phyloP scores from a whole-genome alignment of 176 grass and related monocot genomes.

The Miscanthus lutarioriparius region DNA sequence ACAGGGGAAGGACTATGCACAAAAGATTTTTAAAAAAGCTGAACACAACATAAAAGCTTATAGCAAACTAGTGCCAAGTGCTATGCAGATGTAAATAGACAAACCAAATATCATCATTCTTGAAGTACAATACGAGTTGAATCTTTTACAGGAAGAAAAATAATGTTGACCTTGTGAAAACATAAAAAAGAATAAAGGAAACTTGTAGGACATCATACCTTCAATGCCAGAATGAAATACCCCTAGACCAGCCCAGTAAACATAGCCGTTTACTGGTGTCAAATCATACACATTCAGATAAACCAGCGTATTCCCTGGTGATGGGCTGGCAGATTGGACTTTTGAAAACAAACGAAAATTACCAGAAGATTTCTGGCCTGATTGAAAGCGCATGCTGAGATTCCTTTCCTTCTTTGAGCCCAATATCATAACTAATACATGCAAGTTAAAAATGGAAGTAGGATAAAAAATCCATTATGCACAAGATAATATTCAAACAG shows the following conservation, averaged over 20 bases:
- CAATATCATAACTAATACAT: slow-evolving; percentile 13
- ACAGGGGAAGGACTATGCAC: neutral
- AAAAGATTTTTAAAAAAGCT: neutral
- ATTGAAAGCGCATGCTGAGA: slow-evolving; percentile 30
- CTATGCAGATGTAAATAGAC: neutral
- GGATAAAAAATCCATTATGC: neutral
- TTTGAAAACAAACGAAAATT: slow-evolving; percentile 63
- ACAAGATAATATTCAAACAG: neutral
- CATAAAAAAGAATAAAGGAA: neutral
- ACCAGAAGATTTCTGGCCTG: slow-evolving; percentile 43
- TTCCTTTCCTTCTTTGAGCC: slow-evolving; percentile 33
- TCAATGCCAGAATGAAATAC: slow-evolving; percentile 81
- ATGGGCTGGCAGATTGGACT: slow-evolving; percentile 43
- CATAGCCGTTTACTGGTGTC: slow-evolving; percentile 69
- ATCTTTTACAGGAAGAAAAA: neutral
- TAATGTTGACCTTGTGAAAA: neutral
- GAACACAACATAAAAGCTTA: neutral
- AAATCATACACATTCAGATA: slow-evolving; percentile 85
- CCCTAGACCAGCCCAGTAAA: slow-evolving; percentile 68
- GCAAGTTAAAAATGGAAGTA: neutral
- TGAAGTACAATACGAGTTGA: neutral
- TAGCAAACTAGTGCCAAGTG: neutral
- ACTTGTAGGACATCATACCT: slow-evolving; percentile 40
- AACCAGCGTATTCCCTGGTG: slow-evolving; percentile 54
- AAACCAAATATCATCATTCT: neutral